Conservation (phyloP, 371 early-diverging fungal genomes). For the Dichotomocladium elegans region DNA sequence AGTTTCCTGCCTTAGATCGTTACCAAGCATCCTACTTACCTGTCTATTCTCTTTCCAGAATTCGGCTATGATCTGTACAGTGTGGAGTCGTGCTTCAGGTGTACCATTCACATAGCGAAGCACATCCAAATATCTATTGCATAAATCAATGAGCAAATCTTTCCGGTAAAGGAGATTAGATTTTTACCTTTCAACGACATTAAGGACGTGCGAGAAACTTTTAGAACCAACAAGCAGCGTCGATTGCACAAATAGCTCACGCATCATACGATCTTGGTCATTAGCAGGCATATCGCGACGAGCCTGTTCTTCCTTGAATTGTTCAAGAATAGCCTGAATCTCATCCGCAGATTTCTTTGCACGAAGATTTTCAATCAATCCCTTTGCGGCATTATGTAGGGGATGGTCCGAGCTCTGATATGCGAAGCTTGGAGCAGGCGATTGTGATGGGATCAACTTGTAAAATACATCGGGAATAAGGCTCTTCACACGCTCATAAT, state of each 20-base stretch:
- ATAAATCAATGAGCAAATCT: no score
- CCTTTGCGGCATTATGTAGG: conserved; percentile 55
- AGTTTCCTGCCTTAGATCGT: neutral
- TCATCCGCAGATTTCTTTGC: conserved; percentile 64
- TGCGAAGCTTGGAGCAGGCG: conserved; percentile 70
- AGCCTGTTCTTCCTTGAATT: conserved; percentile 35
- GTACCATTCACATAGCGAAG: conserved; percentile 60
- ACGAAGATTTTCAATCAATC: conserved; percentile 55
- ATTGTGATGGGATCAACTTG: conserved; percentile 54
- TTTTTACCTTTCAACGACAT: conserved; percentile 81
- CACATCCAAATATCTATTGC: conserved; percentile 61
- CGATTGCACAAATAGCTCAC: conserved; percentile 76
- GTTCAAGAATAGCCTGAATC: conserved; percentile 46
- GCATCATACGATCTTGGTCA: conserved; percentile 46
- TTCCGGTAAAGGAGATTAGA: no score
- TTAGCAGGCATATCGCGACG: conserved; percentile 26
- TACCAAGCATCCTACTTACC: conserved; percentile 17
- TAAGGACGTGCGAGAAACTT: conserved; percentile 89
- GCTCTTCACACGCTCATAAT: conserved; percentile 83
- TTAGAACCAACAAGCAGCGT: conserved; percentile 85
- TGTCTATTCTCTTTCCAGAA: conserved; percentile 87
- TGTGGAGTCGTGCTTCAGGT: conserved; percentile 60
- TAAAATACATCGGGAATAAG: conserved; percentile 68
- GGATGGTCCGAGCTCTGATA: conserved; percentile 51
- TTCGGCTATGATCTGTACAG: conserved; percentile 69